phyloP scores from a whole-genome alignment of 352 stramenopile genomes.

The Phytopythium ostracodes region DNA sequence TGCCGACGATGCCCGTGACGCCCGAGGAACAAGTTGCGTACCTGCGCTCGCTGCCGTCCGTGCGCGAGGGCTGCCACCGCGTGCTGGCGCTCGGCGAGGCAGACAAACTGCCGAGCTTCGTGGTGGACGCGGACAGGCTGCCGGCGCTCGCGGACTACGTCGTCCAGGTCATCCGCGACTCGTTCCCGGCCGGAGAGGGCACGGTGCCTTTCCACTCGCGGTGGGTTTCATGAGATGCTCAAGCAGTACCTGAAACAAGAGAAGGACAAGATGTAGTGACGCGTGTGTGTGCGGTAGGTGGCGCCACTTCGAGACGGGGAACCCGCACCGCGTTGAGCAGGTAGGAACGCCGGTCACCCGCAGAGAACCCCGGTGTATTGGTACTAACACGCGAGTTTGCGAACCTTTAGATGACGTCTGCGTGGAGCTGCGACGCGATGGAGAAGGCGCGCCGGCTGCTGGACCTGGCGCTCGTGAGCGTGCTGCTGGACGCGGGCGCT shows the following conservation, averaged over 20 bases:
- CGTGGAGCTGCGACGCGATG: constrained; percentile 41
- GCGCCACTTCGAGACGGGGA: constrained; percentile 81
- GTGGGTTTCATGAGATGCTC: constrained; percentile 10
- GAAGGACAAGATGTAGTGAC: no score
- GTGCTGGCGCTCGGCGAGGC: constrained; percentile 48
- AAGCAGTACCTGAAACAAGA: no score
- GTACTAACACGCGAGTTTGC: neutral
- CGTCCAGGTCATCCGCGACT: constrained; percentile 50
- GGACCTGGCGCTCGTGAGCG: constrained; percentile 74
- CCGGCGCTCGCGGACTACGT: constrained; percentile 65
- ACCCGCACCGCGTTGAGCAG: constrained; percentile 47
- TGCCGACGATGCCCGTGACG: neutral
- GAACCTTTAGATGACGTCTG: constrained; percentile 30
- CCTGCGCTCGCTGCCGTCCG: constrained; percentile 64
- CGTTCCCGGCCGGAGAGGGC: constrained; percentile 42
- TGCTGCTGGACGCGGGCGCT: constrained; percentile 77
- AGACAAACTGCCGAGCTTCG: constrained; percentile 62
- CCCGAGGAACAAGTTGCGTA: constrained; percentile 39
- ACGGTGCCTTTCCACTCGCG: constrained; percentile 79
- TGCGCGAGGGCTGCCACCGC: constrained; percentile 64
- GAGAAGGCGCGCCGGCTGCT: constrained; percentile 62
- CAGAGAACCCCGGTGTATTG: neutral
- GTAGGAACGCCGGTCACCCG: constrained; percentile 12
- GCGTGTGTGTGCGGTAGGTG: constrained; percentile 10
- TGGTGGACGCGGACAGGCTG: constrained; percentile 50